Evolutionary conservation across 495 filamentous ascomycete genomes (phyloP).

Genomic region (Staphylotrichum tortipilum): DNA sequence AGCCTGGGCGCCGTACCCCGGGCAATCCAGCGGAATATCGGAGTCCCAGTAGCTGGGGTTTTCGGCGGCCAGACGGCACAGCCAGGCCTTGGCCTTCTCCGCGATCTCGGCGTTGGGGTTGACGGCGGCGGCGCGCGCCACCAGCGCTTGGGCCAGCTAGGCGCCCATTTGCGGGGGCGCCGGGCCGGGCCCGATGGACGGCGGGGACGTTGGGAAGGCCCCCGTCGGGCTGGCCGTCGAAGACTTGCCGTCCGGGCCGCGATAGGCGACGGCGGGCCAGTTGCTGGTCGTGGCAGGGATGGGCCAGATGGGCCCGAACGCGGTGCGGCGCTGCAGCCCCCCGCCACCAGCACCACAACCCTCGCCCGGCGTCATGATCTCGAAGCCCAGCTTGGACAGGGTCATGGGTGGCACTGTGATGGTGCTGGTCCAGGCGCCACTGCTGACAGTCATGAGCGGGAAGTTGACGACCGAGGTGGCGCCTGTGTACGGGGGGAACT

Average conservation of each 20-base stretch:
- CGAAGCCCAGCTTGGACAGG: conserved; percentile 4
- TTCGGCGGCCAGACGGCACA: not conserved
- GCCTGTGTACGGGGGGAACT: conserved; percentile 17
- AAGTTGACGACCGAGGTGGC: conserved; percentile 20
- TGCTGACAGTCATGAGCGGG: conserved; percentile 19
- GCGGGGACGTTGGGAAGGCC: not conserved
- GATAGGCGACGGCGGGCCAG: not conserved
- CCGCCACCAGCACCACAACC: not conserved
- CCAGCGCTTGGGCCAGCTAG: not conserved
- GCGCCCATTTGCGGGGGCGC: not conserved
- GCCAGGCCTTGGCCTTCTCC: not conserved
- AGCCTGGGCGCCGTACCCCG: not conserved
- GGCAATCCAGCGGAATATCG: not conserved
- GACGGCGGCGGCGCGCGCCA: not conserved
- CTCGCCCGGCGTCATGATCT: not conserved
- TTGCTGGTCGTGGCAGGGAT: not conserved
- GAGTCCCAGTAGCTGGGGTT: not conserved
- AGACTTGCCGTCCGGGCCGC: not conserved
- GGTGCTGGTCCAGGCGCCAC: conserved; percentile 19
- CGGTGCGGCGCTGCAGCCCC: not conserved
- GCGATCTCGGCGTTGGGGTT: not conserved
- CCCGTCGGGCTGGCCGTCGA: not conserved
- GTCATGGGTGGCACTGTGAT: conserved; percentile 18
- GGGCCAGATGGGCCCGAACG: not conserved
- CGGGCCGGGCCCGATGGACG: not conserved